phyloP scores from a whole-genome alignment of 2,329 filamentous ascomycete genomes.

The Calonectria hawksworthii region DNA sequence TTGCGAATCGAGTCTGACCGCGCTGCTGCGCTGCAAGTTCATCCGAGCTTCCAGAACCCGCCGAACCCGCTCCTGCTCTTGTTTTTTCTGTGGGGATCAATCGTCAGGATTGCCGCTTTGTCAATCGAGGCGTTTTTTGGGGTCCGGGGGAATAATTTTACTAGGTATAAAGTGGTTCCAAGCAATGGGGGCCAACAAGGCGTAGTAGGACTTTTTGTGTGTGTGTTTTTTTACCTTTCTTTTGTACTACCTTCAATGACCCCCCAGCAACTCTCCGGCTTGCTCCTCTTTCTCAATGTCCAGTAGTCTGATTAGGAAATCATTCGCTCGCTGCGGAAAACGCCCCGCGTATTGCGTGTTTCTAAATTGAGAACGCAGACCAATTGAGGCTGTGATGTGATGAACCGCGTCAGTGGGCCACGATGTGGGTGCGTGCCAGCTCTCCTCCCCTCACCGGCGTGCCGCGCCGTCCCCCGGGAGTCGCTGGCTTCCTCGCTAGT shows the following conservation, averaged over 20 bases:
- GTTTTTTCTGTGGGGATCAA: background rate
- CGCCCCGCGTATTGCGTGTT: background rate
- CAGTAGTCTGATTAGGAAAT: background rate
- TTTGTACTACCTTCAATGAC: background rate
- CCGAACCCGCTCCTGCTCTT: background rate
- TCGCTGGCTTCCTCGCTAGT: constrained; percentile 2
- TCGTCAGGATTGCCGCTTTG: background rate
- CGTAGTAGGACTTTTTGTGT: background rate
- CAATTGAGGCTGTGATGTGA: background rate
- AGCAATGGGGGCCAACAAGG: background rate
- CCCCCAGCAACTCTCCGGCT: background rate
- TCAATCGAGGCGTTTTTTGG: constrained; percentile 1
- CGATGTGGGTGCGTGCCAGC: background rate
- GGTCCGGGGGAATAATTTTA: background rate
- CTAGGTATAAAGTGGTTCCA: background rate
- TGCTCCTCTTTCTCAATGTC: background rate
- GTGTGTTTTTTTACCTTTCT: background rate
- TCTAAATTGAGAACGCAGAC: background rate
- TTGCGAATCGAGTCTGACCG: background rate
- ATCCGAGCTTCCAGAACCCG: constrained; percentile 3
- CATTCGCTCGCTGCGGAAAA: background rate
- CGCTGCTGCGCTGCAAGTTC: background rate
- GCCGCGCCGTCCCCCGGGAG: constrained; percentile 1
- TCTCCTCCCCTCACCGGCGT: constrained; percentile 1
- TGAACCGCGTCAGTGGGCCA: constrained; percentile 5